These are phyloP conservation scores for Sporisorium exsertum DNA, from an alignment of 1,284 basidiomycete species.

Conservation along the genomic window DNA sequence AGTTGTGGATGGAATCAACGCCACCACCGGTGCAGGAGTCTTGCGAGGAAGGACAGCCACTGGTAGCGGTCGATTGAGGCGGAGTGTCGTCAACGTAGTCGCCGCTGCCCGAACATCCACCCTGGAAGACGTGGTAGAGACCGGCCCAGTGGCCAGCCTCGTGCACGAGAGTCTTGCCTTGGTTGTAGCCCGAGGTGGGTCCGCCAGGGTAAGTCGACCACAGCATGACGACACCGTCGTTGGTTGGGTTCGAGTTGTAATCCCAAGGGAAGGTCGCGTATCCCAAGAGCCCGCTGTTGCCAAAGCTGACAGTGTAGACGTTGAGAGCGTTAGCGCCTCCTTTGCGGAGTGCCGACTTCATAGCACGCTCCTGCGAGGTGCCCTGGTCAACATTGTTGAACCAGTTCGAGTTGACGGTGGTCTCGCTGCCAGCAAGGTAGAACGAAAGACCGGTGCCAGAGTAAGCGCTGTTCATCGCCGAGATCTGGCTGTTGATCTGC, in stretches of 20 bases:
- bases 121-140: slow-evolving; percentile 76
- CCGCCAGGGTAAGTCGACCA: slow-evolving; percentile 71
- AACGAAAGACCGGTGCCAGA: slow-evolving; percentile 71
- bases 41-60: slow-evolving; percentile 37
- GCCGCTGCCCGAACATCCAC: slow-evolving; percentile 73
- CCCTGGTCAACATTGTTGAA: slow-evolving; percentile 73
- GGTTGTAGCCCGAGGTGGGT: slow-evolving; percentile 71
- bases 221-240: slow-evolving; percentile 58
- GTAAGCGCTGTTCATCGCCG: slow-evolving; percentile 73
- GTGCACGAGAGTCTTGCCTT: slow-evolving; percentile 74
- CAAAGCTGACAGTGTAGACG: slow-evolving; percentile 72
- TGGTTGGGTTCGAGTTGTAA: slow-evolving; percentile 66
- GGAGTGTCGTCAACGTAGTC: slow-evolving; percentile 74
- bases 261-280: slow-evolving; percentile 73
- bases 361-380: slow-evolving; percentile 71
- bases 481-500: slow-evolving; percentile 70
- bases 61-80: slow-evolving; percentile 42
- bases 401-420: slow-evolving; percentile 72
- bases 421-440: slow-evolving; percentile 71
- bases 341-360: slow-evolving; percentile 73
- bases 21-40: slow-evolving; percentile 54
- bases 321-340: slow-evolving; percentile 73
- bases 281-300: slow-evolving; percentile 31
- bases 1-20: slow-evolving; percentile 32
- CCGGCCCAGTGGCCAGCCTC: slow-evolving; percentile 72